Evolutionary conservation across 225 moss, liverwort and hornwort species (phyloP).

Genomic region (Ulota crispa): DNA sequence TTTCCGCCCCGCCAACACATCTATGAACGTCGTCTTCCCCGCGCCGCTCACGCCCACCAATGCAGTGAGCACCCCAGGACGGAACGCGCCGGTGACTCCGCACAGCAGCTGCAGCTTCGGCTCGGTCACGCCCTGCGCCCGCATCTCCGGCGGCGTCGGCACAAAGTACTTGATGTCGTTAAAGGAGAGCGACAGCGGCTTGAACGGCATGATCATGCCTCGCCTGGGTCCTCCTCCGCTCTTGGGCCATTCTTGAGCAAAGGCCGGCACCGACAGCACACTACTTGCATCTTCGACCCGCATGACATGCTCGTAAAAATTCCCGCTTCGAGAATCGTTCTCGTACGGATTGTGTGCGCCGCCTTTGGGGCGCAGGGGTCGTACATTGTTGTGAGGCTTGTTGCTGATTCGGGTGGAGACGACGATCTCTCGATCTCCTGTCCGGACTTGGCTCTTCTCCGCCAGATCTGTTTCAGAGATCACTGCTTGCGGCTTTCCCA

Average conservation of each 20-base stretch:
- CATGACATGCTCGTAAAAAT: conserved; percentile 26
- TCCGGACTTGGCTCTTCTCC: conserved; percentile 20
- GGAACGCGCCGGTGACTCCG: conserved; percentile 69
- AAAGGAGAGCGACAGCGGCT: conserved; percentile 59
- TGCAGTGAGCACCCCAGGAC: conserved; percentile 81
- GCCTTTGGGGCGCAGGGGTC: conserved; percentile 15
- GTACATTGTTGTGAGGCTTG: conserved; percentile 13
- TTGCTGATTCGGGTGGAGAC: conserved; percentile 38
- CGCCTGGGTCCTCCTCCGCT: not conserved
- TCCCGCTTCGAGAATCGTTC: conserved; percentile 14
- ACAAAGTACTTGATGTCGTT: conserved; percentile 62
- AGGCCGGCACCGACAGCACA: not conserved
- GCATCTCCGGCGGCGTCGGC: conserved; percentile 61
- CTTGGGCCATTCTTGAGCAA: conserved; percentile 23
- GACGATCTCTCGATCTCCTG: conserved; percentile 27
- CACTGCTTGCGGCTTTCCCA: conserved; percentile 40
- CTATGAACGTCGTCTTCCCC: conserved; percentile 86
- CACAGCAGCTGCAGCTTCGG: conserved; percentile 55
- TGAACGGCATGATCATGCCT: conserved; percentile 72
- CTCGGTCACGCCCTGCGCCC: conserved; percentile 39
- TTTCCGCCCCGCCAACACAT: conserved; percentile 78
- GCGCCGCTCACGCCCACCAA: conserved; percentile 80
- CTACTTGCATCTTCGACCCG: conserved; percentile 10
- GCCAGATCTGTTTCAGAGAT: conserved; percentile 40
- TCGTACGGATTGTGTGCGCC: conserved; percentile 29